Evolutionary conservation across 2,329 filamentous ascomycete genomes (phyloP).

Genomic region (Onygenales sp.): DNA sequence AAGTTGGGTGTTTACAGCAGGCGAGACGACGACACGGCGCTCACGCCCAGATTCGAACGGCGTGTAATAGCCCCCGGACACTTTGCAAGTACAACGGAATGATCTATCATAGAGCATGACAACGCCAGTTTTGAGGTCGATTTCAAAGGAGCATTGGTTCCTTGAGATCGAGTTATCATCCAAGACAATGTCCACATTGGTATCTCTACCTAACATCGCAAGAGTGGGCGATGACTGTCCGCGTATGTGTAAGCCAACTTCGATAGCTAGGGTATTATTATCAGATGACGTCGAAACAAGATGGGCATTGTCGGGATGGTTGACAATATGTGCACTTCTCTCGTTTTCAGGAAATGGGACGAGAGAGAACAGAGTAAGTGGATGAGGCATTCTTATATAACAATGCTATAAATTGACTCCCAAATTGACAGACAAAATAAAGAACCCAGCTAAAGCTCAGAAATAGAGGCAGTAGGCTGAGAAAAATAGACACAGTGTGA

Average conservation of each 20-base stretch:
- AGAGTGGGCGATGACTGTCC: not conserved
- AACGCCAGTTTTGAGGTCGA: constrained; percentile 4
- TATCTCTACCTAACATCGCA: constrained; percentile 4
- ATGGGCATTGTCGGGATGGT: constrained; percentile 2
- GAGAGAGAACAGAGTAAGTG: too few relatives aligned
- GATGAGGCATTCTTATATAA: too few relatives aligned
- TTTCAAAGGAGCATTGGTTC: constrained; percentile 12
- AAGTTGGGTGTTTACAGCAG: constrained; percentile 10
- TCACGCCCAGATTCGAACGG: constrained; percentile 9
- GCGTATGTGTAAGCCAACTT: not conserved
- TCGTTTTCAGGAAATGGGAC: too few relatives aligned
- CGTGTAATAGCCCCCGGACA: constrained; percentile 9
- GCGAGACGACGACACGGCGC: constrained; percentile 11
- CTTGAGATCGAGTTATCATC: constrained; percentile 6
- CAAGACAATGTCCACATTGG: constrained; percentile 5
- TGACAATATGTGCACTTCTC: not conserved
- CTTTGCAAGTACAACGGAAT: constrained; percentile 7
- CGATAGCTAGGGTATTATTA: not conserved
- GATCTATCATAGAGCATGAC: constrained; percentile 13
- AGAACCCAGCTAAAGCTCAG: too few relatives aligned
- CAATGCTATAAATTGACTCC: too few relatives aligned
- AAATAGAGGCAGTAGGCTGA: too few relatives aligned
- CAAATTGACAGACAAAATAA: too few relatives aligned
- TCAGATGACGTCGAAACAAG: not conserved
- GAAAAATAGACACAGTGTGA: too few relatives aligned